Base-by-base conservation (phyloP, 2,329 filamentous ascomycete species). In the Aspergillus bombycis region DNA sequence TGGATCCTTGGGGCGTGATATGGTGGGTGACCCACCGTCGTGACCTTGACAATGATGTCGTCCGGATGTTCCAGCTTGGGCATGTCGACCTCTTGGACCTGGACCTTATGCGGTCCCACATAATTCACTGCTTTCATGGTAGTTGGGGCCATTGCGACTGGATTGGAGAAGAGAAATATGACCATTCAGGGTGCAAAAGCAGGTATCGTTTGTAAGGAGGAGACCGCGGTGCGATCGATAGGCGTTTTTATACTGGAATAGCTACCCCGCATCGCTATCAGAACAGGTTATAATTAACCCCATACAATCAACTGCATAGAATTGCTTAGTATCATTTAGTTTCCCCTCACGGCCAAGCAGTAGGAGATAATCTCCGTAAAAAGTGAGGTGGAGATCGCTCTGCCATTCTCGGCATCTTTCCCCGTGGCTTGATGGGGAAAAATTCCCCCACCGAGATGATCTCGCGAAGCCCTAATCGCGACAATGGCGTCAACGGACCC, bases 41-140 rank as follows among this genome's bases (percentile, higher is more conserved):
- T 89, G 41, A 89, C 85, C 70, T 88, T 89, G 74, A 89, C 84
- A 63, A 89, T 86, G 38, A 84, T 82, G 78, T 89, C 87, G 75
- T 89, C 86, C 2, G 87, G 86, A 75, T 89, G 87, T 71, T 88
- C 78, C 26, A 91, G 79, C 70, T 82, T 84, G 0, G 88, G 88
- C 53, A 81, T 72, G 30, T 84, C 82, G 9, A 88, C 82, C 28
- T 89, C 84, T 69, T 87, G 83, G 57, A 90, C 84, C n/a, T 84
- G 83, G 64, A 89, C 87, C 74, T 85, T 84, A 77, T 84, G 86
- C 0, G 87, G 84, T 1, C 86, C 86, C 52, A 86, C 83, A 68
- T 89, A 89, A 70, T 88, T 86, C 61, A 89, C 80, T 12, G 86
- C 87, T 75, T 88, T 88, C 87, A 89, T 88, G 30, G 78, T 81